Base-by-base conservation (phyloP, 805 yeast genomes). In the Nakazawaea ishiwadae region DNA sequence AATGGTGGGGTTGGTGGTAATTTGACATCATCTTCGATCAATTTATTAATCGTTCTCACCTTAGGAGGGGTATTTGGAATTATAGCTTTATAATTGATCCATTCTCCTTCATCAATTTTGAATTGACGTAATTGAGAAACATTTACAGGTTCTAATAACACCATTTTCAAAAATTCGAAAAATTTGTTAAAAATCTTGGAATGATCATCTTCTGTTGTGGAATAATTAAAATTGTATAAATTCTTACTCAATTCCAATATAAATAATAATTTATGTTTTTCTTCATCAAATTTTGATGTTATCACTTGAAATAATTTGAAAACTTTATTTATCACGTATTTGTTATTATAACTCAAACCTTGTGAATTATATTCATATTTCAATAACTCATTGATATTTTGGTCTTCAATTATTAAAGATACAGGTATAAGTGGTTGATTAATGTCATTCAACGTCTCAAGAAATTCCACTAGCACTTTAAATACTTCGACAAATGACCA, bases 401-500 rank as follows among this genome's bases (percentile, higher is more conserved):
- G 18, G 10, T 11, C 12, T 3, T 39, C 35, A 2, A 44, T 10
- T 7, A 56, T 35, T 3, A 57, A 32, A 11, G 44, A 46, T 1
- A 52, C 42, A 3, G 61, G 63, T 12, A 60, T 33, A 6, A 62
- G 23, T 3, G 66, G 65, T 11, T 51, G 52, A 6, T 45, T 46
- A 0, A 56, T 51, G 19, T 59, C 59, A 27, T 57, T 59, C 30
- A 60, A 40, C 23, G 51, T 49, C 5, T 46, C 37, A 2, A 58
- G 38, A 29, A 63, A 60, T 34, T 51, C 54, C 21, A 53, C 43
- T 33, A 63, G 28, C 1, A 60, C 51, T 47, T 58, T 49, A 37
- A 55, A 62, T 42, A 62, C 65, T 38, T 63, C 68, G 5, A 59
- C 47, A 35, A 76, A 61, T 41, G 76, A 73, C 71, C 77, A 76